Evolutionary conservation across 768 basidiomycete species (phyloP).

Genomic region (Mycena rebaudengoi): DNA sequence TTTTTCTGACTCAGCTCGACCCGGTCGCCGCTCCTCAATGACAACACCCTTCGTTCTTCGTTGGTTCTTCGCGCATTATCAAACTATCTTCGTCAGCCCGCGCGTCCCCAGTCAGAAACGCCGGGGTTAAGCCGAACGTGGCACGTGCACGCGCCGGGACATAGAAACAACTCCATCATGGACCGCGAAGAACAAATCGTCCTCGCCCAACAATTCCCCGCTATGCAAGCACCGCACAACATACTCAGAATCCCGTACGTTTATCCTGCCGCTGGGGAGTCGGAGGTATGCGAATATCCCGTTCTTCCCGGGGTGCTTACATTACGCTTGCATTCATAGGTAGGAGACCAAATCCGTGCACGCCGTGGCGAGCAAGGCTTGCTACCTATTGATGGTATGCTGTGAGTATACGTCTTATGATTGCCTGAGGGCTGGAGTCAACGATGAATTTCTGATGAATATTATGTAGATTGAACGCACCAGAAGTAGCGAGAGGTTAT

Average conservation of each 20-base stretch:
- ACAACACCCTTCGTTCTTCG: too few species aligned
- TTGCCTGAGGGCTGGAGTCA: neutral
- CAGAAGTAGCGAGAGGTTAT: slow-evolving; percentile 3
- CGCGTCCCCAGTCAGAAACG: neutral
- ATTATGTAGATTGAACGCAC: slow-evolving; percentile 10
- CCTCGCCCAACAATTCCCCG: too few species aligned
- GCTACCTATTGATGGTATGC: slow-evolving; percentile 7
- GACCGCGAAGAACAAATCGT: too few species aligned
- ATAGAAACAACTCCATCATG: too few species aligned
- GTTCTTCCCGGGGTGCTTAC: neutral
- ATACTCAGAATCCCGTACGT: neutral
- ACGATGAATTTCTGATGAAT: too few species aligned
- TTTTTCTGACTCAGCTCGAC: neutral
- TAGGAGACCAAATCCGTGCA: slow-evolving; percentile 1
- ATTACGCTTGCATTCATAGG: too few species aligned
- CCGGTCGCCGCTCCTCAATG: neutral
- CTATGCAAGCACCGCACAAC: too few species aligned
- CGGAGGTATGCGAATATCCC: neutral
- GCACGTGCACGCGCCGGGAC: too few species aligned
- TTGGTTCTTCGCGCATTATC: neutral
- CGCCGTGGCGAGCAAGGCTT: too few species aligned
- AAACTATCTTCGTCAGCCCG: slow-evolving; percentile 3
- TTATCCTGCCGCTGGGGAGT: slow-evolving; percentile 3
- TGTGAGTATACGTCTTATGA: neutral
- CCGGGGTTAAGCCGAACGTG: neutral